A percentile compares a stretch with the other conserved stretches of the same genome.
phyloP scores from a whole-genome alignment of 176 grass and related monocot species.

The Avena atlantica region DNA sequence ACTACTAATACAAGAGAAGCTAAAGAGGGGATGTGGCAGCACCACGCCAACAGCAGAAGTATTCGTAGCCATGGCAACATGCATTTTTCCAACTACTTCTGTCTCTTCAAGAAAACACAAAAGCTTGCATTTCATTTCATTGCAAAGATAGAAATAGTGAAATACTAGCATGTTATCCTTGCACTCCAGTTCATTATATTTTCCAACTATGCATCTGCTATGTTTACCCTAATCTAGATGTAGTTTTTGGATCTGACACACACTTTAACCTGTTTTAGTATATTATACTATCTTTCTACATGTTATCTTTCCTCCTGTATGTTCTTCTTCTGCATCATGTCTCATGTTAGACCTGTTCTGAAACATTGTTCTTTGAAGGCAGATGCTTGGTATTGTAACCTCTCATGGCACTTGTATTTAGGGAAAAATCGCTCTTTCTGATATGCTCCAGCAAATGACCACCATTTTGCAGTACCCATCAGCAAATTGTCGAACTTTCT shows the following conservation, averaged over 20 bases:
- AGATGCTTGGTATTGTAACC: background rate
- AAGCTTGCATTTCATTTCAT: too few species aligned
- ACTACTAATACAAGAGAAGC: background rate
- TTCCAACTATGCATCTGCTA: background rate
- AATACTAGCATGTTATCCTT: too few species aligned
- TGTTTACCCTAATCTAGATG: background rate
- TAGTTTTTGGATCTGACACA: background rate
- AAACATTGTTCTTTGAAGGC: background rate
- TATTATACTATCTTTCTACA: background rate
- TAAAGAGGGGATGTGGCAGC: background rate
- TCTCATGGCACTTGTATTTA: background rate
- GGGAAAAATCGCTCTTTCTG: background rate
- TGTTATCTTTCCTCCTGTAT: background rate
- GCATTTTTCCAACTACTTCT: too few species aligned
- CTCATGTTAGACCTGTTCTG: background rate
- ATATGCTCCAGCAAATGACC: background rate
- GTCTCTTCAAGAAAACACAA: too few species aligned
- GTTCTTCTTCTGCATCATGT: background rate
- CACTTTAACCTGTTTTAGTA: background rate
- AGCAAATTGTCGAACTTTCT: background rate
- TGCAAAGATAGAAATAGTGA: too few species aligned
- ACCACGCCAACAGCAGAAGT: background rate
- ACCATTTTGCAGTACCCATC: background rate
- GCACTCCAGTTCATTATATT: too few species aligned
- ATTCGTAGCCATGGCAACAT: background rate